Conservation (phyloP, 768 basidiomycete species). For the Hericium coralloides region DNA sequence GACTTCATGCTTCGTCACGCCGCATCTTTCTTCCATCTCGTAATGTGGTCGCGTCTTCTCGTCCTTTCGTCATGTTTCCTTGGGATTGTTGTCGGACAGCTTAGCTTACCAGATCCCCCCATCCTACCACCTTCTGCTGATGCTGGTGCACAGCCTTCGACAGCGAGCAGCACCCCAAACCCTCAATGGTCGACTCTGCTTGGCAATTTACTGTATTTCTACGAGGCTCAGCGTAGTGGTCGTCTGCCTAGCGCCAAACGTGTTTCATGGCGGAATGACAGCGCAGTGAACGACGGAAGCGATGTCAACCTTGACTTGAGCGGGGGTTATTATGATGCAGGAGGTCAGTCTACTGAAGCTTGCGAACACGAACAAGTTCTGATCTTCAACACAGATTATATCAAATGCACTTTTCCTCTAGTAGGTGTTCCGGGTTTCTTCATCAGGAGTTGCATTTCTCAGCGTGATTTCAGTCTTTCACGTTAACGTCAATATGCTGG, state of each 20-base stretch:
- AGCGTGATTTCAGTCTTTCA: conserved; percentile 46
- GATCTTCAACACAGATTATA: conserved; percentile 47
- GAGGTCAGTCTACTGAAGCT: conserved; percentile 33
- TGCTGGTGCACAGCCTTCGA: conserved; percentile 42
- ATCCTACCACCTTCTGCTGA: conserved; percentile 55
- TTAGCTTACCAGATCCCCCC: conserved; percentile 55
- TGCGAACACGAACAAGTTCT: background rate
- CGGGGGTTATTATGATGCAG: conserved; percentile 91
- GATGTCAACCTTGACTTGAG: conserved; percentile 68
- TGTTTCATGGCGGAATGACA: conserved; percentile 83
- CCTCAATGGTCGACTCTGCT: conserved; percentile 76
- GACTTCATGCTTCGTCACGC: background rate
- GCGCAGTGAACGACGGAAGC: conserved; percentile 65
- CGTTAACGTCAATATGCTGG: conserved; percentile 85
- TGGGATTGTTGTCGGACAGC: conserved; percentile 35
- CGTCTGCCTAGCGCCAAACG: conserved; percentile 57
- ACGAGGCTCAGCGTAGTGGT: conserved; percentile 86
- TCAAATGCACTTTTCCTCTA: conserved; percentile 82
- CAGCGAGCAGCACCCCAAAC: conserved; percentile 39
- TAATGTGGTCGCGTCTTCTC: background rate
- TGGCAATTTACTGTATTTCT: conserved; percentile 79
- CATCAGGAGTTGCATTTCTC: background rate
- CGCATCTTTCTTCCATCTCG: background rate
- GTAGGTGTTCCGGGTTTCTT: conserved; percentile 30
- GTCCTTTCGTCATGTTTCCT: background rate